phyloP scores from a whole-genome alignment of 768 basidiomycete genomes.

The Russula brevipes region DNA sequence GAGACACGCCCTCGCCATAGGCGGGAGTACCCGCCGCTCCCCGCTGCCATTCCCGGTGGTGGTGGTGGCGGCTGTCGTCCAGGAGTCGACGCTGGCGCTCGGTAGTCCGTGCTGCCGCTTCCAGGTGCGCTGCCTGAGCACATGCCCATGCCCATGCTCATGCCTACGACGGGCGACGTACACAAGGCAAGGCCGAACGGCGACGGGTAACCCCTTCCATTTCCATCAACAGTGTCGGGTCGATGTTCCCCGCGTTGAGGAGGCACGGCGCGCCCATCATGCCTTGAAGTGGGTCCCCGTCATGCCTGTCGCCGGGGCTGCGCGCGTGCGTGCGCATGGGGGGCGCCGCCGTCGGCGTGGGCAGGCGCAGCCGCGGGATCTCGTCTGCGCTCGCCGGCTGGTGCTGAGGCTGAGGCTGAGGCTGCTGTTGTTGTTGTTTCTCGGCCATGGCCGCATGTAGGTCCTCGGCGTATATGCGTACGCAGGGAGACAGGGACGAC shows the following conservation, averaged over 20 bases:
- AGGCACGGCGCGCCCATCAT: background rate
- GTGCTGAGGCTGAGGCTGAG: background rate
- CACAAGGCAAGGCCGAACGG: background rate
- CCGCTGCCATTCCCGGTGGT: too few relatives aligned
- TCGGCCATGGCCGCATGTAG: background rate
- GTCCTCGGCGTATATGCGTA: background rate
- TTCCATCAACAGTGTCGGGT: slow-evolving; percentile 18
- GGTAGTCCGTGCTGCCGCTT: too few relatives aligned
- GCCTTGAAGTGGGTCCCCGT: background rate
- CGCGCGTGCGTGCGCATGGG: background rate
- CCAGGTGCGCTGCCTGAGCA: too few relatives aligned
- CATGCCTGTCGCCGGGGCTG: background rate
- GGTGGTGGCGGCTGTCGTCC: too few relatives aligned
- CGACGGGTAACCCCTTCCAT: background rate
- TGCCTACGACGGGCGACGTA: too few relatives aligned
- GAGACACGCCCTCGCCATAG: too few relatives aligned
- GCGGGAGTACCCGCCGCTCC: too few relatives aligned
- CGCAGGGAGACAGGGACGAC: slow-evolving; percentile 2
- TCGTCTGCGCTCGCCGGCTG: background rate
- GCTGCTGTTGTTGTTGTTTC: background rate
- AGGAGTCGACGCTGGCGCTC: too few relatives aligned
- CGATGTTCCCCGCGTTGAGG: slow-evolving; percentile 4
- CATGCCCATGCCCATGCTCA: too few relatives aligned
- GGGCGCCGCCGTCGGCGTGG: background rate
- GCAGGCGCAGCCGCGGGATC: slow-evolving; percentile 1